Percentiles rank a stretch among this genome's conserved stretches.
These are phyloP conservation scores for Aspergillus latus DNA, from an alignment of 2,329 filamentous ascomycete genomes.

Conservation along the genomic window DNA sequence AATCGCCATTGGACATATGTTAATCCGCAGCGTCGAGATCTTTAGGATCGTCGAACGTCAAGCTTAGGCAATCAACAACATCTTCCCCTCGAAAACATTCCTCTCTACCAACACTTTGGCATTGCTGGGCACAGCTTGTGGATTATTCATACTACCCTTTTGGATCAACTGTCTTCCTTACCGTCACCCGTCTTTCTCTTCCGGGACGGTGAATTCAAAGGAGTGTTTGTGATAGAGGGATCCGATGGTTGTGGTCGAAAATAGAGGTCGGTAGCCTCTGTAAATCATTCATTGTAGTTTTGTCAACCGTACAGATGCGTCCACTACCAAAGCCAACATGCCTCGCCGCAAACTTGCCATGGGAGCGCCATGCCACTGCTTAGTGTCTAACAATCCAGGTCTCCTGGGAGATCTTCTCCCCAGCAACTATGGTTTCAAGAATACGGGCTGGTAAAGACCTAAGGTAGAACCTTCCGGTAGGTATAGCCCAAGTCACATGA, in stretches of 20 bases:
- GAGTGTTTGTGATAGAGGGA: slow-evolving; percentile 2
- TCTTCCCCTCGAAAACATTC: too few species aligned
- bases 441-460: slow-evolving; percentile 12
- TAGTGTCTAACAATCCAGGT: slow-evolving; percentile 1
- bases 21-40: too few species aligned
- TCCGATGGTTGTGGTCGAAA: slow-evolving; percentile 4
- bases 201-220: slow-evolving; percentile 4
- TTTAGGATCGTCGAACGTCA: too few species aligned
- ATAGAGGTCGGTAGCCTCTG: slow-evolving; percentile 9
- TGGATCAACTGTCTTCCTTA: slow-evolving; percentile 11
- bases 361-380: slow-evolving; percentile 17
- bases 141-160: slow-evolving; percentile 3
- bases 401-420: slow-evolving; percentile 1
- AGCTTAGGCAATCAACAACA: too few species aligned
- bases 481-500: too few species aligned
- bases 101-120: too few species aligned
- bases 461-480: slow-evolving; percentile 7
- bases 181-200: slow-evolving; percentile 6
- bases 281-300: slow-evolving; percentile 9
- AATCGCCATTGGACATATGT: too few species aligned
- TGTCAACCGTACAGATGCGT: slow-evolving; percentile 8
- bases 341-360: slow-evolving; percentile 12
- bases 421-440: slow-evolving; percentile 13
- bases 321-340: slow-evolving; percentile 10
- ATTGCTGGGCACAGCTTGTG: neutral